Evolutionary conservation across 805 yeast genomes (phyloP).

Genomic region (Suhomyces xylopsoci): DNA sequence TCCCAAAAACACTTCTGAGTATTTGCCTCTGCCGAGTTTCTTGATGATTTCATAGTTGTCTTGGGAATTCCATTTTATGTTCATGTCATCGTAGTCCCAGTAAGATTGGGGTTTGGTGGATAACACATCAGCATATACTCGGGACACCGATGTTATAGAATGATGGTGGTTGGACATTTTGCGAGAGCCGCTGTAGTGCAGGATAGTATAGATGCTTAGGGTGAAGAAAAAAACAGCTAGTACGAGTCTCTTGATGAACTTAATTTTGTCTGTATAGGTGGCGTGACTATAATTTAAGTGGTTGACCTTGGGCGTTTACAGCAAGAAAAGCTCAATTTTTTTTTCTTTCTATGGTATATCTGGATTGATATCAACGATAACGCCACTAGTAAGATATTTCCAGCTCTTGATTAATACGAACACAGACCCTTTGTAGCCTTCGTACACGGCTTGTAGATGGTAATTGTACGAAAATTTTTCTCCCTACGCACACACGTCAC

Average conservation of each 20-base stretch:
- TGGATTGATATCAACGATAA: neutral
- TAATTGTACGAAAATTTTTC: neutral
- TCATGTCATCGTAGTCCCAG: conserved; percentile 74
- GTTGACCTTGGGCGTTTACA: neutral
- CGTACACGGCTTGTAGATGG: neutral
- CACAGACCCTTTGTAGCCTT: neutral
- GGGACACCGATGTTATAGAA: conserved; percentile 52
- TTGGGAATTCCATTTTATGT: conserved; percentile 80
- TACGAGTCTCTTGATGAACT: conserved; percentile 1
- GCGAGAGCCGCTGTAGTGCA: neutral
- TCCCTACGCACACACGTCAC: neutral
- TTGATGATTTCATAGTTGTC: conserved; percentile 80
- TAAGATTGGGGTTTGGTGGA: conserved; percentile 70
- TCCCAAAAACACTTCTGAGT: conserved; percentile 91
- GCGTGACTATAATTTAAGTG: neutral
- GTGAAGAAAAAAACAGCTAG: neutral
- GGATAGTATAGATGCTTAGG: neutral
- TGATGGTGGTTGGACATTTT: conserved; percentile 14
- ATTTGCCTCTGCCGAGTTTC: conserved; percentile 89
- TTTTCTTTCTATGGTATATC: neutral
- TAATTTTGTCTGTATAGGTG: conserved; percentile 2
- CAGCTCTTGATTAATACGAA: neutral
- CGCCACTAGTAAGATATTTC: neutral
- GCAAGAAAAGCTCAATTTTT: neutral
- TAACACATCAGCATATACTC: conserved; percentile 81